Base-by-base conservation (phyloP, 2,329 filamentous ascomycete genomes). In the Madurella fahalii region DNA sequence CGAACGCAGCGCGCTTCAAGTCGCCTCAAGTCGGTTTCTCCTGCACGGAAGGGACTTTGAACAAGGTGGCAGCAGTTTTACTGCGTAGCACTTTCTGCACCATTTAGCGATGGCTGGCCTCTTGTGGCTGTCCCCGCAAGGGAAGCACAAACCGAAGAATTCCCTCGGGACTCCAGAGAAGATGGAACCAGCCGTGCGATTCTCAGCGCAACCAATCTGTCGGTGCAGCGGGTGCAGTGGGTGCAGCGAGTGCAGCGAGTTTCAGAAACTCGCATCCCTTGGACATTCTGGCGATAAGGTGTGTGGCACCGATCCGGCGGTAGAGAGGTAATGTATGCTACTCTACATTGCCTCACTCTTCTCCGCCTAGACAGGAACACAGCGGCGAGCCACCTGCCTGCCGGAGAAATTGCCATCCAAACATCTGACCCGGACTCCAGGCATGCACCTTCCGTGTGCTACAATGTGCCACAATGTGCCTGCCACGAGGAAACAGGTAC, bases 1-100 rank as follows among this genome's bases (percentile, higher is more conserved):
- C 43, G 48, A 55, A 57, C 57, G 48, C 51, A 41, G 17, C 40
- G 12, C 49, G 58, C 47, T 55, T 59, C 58, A 59, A 48, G 37
- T 42, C 54, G 54, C 55, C 42, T 55, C 54, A 59, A 53, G 41
- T 51, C 31, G 2, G 46, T 45, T 54, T 48, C 46, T 39, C 48
- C 39, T 47, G 20, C 9, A 13, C 41, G 18, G 37, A 8, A n/a
- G 17, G 30, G 40, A 40, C 15, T 17, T 15, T 42, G 9, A 12
- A 18, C 16, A 8, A 42, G n/a, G 40, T 40, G 40, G 9, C 34
- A 37, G 37, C 40, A 32, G 50, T 52, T 47, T 52, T 46, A 52
- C 37, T 17, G 32, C 15, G 50, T 52, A 34, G 50, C 37, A 52
- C 13, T 52, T 47, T 17, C 43, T 52, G 50, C 50, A 40, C 47